Conservation (phyloP, 192 early-diverging fungal genomes). For the Rhizophagus clarus region DNA sequence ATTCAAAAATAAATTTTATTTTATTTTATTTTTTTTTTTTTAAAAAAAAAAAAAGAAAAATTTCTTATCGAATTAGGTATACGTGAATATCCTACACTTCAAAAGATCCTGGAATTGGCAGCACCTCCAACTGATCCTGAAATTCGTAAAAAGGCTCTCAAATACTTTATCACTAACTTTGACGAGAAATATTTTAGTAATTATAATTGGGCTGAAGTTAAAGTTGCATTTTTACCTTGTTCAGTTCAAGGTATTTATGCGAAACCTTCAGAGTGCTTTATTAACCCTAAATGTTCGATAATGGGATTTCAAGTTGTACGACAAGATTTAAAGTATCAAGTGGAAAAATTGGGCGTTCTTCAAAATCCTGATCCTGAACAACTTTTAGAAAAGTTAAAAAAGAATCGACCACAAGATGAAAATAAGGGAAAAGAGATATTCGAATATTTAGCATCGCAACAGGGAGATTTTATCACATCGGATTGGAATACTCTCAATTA, state of each 20-base stretch:
- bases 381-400: conserved; percentile 42
- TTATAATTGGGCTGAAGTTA: conserved; percentile 51
- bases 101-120: conserved; percentile 44
- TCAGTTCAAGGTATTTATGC: conserved; percentile 39
- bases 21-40: no score
- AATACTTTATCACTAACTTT: conserved; percentile 74
- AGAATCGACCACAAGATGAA: conserved; percentile 33
- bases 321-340: conserved; percentile 48
- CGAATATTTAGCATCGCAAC: conserved; percentile 66
- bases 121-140: conserved; percentile 32
- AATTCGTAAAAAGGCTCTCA: conserved; percentile 56
- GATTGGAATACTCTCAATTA: conserved; percentile 57
- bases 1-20: no score
- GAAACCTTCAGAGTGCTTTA: conserved; percentile 66
- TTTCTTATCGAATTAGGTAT: conserved; percentile 58
- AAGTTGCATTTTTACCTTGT: conserved; percentile 66
- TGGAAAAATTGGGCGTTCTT: conserved; percentile 66
- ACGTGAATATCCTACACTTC: conserved; percentile 42
- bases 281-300: conserved; percentile 58
- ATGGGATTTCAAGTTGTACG: conserved; percentile 71
- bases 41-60: conserved; percentile 33
- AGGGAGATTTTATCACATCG: conserved; percentile 53
- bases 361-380: conserved; percentile 53
- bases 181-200: conserved; percentile 52
- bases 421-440: conserved; percentile 60